Evolutionary conservation across 768 basidiomycete species (phyloP).

Genomic region (Lactarius evosmus): DNA sequence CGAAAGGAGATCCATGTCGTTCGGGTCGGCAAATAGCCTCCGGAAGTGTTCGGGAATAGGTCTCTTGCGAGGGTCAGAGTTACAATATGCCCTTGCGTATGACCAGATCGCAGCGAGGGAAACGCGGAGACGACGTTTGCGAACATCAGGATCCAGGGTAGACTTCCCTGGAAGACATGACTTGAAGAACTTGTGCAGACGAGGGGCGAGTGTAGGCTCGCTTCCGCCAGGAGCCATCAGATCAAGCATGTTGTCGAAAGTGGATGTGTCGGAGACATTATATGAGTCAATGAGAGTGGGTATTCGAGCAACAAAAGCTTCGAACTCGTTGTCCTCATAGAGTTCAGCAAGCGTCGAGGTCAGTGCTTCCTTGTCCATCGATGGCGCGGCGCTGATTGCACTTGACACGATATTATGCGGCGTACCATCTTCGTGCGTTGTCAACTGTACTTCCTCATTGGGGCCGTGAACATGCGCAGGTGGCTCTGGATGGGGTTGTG

Average conservation of each 20-base stretch:
- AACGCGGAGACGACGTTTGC: not conserved
- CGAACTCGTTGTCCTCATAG: not conserved
- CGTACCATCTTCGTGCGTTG: not conserved
- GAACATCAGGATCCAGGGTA: not conserved
- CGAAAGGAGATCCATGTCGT: constrained; percentile 6
- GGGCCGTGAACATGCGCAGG: not conserved
- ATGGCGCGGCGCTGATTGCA: not conserved
- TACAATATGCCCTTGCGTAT: not conserved
- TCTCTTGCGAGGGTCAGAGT: not conserved
- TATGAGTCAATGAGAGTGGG: not conserved
- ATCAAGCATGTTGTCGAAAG: not conserved
- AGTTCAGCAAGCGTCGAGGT: constrained; percentile 5
- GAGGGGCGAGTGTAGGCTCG: constrained; percentile 4
- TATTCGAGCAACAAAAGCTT: constrained; percentile 4
- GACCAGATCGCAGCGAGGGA: constrained; percentile 10
- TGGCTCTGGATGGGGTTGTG: not conserved
- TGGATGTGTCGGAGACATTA: not conserved
- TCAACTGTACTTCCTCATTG: not conserved
- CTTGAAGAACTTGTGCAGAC: not conserved
- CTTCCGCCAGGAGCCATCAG: constrained; percentile 1
- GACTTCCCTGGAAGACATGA: constrained; percentile 6
- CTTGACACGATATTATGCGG: not conserved
- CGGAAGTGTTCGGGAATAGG: constrained; percentile 6
- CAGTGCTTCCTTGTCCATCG: not conserved
- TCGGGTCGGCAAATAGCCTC: not conserved